Evolutionary conservation across 257 asterid species (phyloP).

Genomic region (Solanum chmielewskii): DNA sequence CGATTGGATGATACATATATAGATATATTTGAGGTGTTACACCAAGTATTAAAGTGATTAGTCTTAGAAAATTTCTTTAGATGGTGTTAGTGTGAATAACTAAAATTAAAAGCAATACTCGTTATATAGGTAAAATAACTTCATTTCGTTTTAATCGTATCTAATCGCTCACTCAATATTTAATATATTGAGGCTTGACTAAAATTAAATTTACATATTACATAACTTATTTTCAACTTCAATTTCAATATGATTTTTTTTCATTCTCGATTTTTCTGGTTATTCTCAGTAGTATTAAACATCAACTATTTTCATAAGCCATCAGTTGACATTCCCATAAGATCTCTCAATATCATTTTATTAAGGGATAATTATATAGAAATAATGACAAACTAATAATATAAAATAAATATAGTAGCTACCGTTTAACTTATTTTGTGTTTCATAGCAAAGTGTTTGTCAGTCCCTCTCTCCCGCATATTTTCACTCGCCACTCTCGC

Average conservation of each 20-base stretch:
- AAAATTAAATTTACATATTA: not conserved
- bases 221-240: not conserved
- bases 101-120: not conserved
- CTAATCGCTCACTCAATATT: not conserved
- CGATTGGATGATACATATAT: too few species aligned
- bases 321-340: not conserved
- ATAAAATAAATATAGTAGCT: too few species aligned
- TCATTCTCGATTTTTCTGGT: not conserved
- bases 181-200: not conserved
- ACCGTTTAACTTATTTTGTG: too few species aligned
- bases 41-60: too few species aligned
- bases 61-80: too few species aligned
- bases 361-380: too few species aligned
- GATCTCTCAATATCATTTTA: not conserved
- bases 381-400: too few species aligned
- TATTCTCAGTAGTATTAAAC: not conserved
- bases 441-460: too few species aligned
- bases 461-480: too few species aligned
- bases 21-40: too few species aligned
- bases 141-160: too few species aligned
- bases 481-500: too few species aligned
- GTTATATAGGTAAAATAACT: not conserved
- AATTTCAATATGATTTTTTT: not conserved
- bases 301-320: not conserved
- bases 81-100: not conserved